Evolutionary conservation across 1,284 basidiomycete species (phyloP).

Genomic region (Porodaedalea pini): DNA sequence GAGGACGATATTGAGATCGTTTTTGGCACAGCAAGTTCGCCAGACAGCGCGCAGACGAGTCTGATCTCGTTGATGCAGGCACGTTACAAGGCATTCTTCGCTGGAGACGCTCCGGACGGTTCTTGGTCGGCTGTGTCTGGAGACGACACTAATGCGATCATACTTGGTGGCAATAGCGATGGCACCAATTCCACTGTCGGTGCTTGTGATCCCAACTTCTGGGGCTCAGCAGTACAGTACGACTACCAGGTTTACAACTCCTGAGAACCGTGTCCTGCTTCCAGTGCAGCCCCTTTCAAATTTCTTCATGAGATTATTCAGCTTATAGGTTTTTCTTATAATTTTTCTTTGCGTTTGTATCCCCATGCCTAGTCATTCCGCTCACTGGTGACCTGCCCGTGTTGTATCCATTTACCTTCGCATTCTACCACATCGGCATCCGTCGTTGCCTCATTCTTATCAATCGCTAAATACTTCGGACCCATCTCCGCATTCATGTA

Average conservation of each 20-base stretch:
- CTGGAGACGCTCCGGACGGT: constrained; percentile 48
- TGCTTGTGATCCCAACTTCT: constrained; percentile 61
- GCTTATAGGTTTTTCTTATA: background rate
- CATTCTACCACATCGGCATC: too few relatives aligned
- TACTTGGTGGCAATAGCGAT: constrained; percentile 46
- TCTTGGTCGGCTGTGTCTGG: constrained; percentile 51
- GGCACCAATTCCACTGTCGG: constrained; percentile 44
- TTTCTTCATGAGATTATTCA: background rate
- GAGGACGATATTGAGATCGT: constrained; percentile 74
- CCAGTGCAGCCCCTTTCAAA: too few relatives aligned
- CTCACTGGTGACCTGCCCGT: background rate
- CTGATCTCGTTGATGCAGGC: constrained; percentile 63
- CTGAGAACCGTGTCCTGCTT: background rate
- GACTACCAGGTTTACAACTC: constrained; percentile 60
- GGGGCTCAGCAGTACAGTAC: constrained; percentile 58
- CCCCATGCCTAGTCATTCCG: too few relatives aligned
- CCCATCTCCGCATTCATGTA: too few relatives aligned
- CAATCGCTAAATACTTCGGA: too few relatives aligned
- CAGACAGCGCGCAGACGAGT: constrained; percentile 51
- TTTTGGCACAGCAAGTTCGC: constrained; percentile 65
- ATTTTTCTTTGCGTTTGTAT: background rate
- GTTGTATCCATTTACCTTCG: too few relatives aligned
- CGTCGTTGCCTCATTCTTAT: too few relatives aligned
- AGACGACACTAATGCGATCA: constrained; percentile 47
- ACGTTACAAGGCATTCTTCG: constrained; percentile 64